Base-by-base conservation (phyloP, 257 asterid genomes). In the Sherardia arvensis region DNA sequence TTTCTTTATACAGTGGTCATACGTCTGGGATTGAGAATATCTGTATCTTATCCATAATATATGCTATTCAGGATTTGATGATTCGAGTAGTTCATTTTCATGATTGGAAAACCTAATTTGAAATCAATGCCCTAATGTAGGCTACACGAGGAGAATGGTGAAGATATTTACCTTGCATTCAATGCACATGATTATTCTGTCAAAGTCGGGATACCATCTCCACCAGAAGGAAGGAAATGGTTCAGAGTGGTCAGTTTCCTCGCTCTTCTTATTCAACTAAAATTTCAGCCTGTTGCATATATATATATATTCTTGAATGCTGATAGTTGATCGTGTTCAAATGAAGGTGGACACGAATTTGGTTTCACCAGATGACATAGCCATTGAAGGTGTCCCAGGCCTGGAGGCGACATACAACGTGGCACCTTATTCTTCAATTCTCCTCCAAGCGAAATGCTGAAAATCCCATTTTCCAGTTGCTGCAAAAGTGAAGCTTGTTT, bases 321-420 rank as follows among this genome's bases (percentile, higher is more conserved):
- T 62, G 48, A 62, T 34, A 21, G 30, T 20, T 56, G 8, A 55
- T 49, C 15, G 14, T 71, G 65, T 51, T 29, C 34, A 70, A 66
- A 40, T 77, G 78, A 88, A 91, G 96, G 94, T 88, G 49, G 96
- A 88, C 82, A 88, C 98, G 2, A 88, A 88, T 83, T 81, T 88
- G 77, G 89, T 71, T 66, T 70, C 96, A 54, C 95, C 96, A 0
- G 71, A 68, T 62, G 96, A 91, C 70, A 64, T 88, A 18, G 84
- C 81, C 62, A 51, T 68, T 29, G 90, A 85, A 62, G 98, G 98
- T 21, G 85, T 76, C 66, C 67, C 82, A n/a, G 94, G 91, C 34
- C 61, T 86, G 64, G 53, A 73, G 73, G 76, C 61, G 38, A 74
- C 69, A 18, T 91, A 91, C 66, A 74, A 85, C 38, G 54, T 88